phyloP scores from a whole-genome alignment of 2,329 filamentous ascomycete species.

The Zymoseptoria pseudotritici region DNA sequence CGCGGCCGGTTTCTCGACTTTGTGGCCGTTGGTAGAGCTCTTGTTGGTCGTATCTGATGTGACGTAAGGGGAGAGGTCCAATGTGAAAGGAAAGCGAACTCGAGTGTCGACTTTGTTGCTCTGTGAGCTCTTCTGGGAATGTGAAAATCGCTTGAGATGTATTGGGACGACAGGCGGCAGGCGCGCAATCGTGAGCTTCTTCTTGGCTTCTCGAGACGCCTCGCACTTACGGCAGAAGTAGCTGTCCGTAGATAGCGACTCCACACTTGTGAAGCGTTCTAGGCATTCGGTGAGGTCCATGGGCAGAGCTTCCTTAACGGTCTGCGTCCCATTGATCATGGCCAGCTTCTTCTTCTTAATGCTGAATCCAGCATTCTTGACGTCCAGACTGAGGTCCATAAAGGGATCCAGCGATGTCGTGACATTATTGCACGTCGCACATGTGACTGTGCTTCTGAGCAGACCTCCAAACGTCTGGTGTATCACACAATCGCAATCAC shows the following conservation, averaged over 20 bases:
- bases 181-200: conserved; percentile 75
- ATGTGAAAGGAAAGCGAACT: conserved; percentile 74
- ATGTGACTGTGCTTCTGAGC: conserved; percentile 82
- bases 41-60: conserved; percentile 21
- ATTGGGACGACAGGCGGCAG: conserved; percentile 85
- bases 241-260: conserved; percentile 66
- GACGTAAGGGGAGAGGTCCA: conserved; percentile 89
- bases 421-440: conserved; percentile 74
- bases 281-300: conserved; percentile 55
- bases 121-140: conserved; percentile 52
- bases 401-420: conserved; percentile 83
- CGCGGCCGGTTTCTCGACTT: conserved; percentile 5
- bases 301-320: conserved; percentile 25
- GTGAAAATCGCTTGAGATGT: conserved; percentile 62
- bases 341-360: conserved; percentile 54
- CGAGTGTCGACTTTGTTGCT: conserved; percentile 83
- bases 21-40: conserved; percentile 31
- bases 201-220: conserved; percentile 65
- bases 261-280: conserved; percentile 77
- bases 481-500: conserved; percentile 75
- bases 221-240: conserved; percentile 81
- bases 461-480: conserved; percentile 94
- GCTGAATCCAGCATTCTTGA: conserved; percentile 53
- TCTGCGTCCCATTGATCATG: conserved; percentile 39
- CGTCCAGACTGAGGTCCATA: conserved; percentile 78